These are phyloP conservation scores for Pleurotus djamor DNA, from an alignment of 768 basidiomycete species.

Conservation along the genomic window DNA sequence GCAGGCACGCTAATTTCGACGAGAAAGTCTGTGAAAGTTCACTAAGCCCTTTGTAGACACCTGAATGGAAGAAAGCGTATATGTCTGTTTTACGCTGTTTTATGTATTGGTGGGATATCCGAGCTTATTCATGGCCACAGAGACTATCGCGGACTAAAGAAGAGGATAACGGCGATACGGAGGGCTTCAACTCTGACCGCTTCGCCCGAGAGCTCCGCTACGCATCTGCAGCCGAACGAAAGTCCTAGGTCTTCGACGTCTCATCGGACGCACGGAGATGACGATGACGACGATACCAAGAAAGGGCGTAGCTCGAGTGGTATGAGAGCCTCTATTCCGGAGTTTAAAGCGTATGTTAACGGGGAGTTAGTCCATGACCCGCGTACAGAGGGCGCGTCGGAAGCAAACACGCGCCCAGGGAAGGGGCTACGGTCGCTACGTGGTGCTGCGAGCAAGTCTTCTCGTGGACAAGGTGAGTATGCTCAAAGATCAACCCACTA, in stretches of 20 bases:
- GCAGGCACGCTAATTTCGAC: conserved; percentile 37
- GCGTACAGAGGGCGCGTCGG: no score
- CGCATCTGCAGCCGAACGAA: background rate
- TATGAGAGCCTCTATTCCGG: background rate
- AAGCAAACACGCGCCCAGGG: no score
- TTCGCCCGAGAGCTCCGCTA: conserved; percentile 3
- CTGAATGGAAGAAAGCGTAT: conserved; percentile 75
- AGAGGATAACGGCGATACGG: conserved; percentile 55
- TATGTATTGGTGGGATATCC: conserved; percentile 3
- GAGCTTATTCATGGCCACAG: conserved; percentile 28
- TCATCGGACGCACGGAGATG: background rate
- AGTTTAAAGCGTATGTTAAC: no score
- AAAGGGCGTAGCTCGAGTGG: background rate
- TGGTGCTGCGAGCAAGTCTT: background rate
- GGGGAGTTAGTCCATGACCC: no score
- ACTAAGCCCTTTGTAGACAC: conserved; percentile 39
- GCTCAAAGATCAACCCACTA: background rate
- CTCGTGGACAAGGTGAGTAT: background rate
- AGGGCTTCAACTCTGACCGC: conserved; percentile 26
- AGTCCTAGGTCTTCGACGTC: background rate
- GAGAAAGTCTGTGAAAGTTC: background rate
- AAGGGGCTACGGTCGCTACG: background rate
- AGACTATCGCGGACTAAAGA: conserved; percentile 73
- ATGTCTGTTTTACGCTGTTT: conserved; percentile 39
- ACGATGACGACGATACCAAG: background rate